Percentiles rank a stretch among this genome's conserved stretches.
Evolutionary conservation across 768 basidiomycete species (phyloP).

Genomic region (Mycena vitilis): DNA sequence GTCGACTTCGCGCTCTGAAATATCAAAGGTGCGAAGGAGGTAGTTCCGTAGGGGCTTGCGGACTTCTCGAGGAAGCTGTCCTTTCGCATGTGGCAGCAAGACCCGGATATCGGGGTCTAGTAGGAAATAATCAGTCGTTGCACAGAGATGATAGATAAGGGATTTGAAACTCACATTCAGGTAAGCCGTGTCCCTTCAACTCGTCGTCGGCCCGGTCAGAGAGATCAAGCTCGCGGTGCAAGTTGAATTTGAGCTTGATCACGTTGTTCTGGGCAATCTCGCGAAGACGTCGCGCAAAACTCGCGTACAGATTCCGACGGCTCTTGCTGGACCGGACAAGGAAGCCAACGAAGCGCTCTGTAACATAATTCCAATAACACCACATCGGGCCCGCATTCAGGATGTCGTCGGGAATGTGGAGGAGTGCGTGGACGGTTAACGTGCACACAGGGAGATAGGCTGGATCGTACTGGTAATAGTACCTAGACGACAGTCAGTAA

Average conservation of each 20-base stretch:
- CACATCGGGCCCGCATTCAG: slow-evolving; percentile 18
- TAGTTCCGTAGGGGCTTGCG: slow-evolving; percentile 2
- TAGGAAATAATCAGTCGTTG: not conserved
- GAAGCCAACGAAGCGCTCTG: slow-evolving; percentile 14
- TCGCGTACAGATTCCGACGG: slow-evolving; percentile 8
- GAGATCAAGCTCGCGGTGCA: slow-evolving; percentile 9
- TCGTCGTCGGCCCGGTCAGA: slow-evolving; percentile 9
- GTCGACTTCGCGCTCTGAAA: not conserved
- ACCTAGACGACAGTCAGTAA: not conserved
- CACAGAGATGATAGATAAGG: not conserved
- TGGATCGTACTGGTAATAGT: slow-evolving; percentile 13
- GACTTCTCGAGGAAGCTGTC: not conserved
- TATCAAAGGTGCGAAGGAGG: slow-evolving; percentile 6
- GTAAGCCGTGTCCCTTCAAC: not conserved
- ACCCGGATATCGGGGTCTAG: slow-evolving; percentile 18
- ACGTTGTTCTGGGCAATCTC: slow-evolving; percentile 13
- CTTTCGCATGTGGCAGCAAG: slow-evolving; percentile 4
- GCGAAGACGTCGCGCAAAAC: slow-evolving; percentile 17
- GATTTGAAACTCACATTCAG: not conserved
- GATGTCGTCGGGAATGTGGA: slow-evolving; percentile 22
- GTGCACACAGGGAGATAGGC: not conserved
- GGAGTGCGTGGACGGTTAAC: not conserved
- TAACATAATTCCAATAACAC: slow-evolving; percentile 23
- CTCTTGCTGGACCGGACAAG: slow-evolving; percentile 18
- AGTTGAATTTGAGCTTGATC: slow-evolving; percentile 6